phyloP scores from a whole-genome alignment of 495 filamentous ascomycete genomes.

The Xylaria bambusicola region DNA sequence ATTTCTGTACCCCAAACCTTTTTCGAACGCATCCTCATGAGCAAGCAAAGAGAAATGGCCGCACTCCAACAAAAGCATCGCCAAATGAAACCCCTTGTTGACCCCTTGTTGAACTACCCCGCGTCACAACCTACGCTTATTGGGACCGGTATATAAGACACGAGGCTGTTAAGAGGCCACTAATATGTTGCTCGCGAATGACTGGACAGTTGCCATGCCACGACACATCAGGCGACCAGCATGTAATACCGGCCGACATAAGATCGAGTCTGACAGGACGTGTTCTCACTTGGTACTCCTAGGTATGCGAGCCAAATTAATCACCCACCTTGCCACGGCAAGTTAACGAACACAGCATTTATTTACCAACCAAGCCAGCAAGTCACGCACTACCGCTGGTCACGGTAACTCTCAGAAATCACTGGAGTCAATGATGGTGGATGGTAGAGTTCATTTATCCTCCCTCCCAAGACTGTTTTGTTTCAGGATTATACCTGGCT shows the following conservation, averaged over 20 bases:
- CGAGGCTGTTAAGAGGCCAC: not conserved
- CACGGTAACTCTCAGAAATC: too few relatives aligned
- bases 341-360: too few relatives aligned
- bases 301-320: constrained; percentile 12
- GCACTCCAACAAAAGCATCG: too few relatives aligned
- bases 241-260: not conserved
- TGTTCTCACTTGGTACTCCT: not conserved
- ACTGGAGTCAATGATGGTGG: too few relatives aligned
- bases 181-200: not conserved
- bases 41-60: too few relatives aligned
- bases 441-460: too few relatives aligned
- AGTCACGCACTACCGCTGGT: too few relatives aligned
- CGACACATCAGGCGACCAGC: not conserved
- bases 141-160: not conserved
- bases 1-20: not conserved
- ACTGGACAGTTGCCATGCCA: not conserved
- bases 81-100: too few relatives aligned
- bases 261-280: not conserved
- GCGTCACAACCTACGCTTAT: not conserved
- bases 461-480: not conserved
- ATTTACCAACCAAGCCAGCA: too few relatives aligned
- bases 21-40: not conserved
- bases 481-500: not conserved
- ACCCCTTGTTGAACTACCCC: not conserved
- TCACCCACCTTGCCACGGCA: not conserved